Evolutionary conservation across 768 basidiomycete species (phyloP).

Genomic region (Pulveroboletus sp.): DNA sequence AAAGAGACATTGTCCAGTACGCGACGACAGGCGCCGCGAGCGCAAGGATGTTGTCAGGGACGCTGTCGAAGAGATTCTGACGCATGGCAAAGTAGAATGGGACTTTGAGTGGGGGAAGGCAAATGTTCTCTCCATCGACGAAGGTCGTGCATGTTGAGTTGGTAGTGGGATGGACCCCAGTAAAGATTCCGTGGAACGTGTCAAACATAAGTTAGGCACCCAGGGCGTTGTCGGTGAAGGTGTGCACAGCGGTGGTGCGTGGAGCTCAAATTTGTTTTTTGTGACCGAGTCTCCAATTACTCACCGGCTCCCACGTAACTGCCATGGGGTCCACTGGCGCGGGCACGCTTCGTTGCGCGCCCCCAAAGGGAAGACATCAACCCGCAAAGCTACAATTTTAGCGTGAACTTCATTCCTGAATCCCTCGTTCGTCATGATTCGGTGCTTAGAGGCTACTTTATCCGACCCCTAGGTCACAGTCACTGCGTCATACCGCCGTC

Average conservation of each 20-base stretch:
- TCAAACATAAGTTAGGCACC: constrained; percentile 15
- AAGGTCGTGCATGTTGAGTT: constrained; percentile 36
- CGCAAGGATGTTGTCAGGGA: constrained; percentile 71
- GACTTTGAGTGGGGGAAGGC: constrained; percentile 30
- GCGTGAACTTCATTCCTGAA: too few relatives aligned
- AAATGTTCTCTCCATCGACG: constrained; percentile 35
- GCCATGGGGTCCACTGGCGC: too few relatives aligned
- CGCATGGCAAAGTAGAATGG: constrained; percentile 57
- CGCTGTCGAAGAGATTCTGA: constrained; percentile 43
- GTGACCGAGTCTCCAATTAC: neutral
- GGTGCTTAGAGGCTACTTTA: too few relatives aligned
- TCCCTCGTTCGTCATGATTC: too few relatives aligned
- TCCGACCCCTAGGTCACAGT: too few relatives aligned
- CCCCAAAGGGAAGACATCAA: too few relatives aligned
- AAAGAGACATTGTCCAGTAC: constrained; percentile 79
- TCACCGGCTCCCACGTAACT: constrained; percentile 15
- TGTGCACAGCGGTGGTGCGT: neutral
- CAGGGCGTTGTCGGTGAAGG: neutral
- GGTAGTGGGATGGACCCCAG: constrained; percentile 19
- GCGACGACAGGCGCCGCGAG: constrained; percentile 70
- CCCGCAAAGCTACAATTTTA: too few relatives aligned
- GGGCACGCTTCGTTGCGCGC: too few relatives aligned
- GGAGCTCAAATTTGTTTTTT: neutral
- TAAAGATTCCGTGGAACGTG: constrained; percentile 6
- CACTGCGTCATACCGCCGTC: too few relatives aligned